Evolutionary conservation across 192 early-diverging fungal species (phyloP), one percentile per base, ranked within the genome.

Genomic region (Mortierella claussenii): DNA sequence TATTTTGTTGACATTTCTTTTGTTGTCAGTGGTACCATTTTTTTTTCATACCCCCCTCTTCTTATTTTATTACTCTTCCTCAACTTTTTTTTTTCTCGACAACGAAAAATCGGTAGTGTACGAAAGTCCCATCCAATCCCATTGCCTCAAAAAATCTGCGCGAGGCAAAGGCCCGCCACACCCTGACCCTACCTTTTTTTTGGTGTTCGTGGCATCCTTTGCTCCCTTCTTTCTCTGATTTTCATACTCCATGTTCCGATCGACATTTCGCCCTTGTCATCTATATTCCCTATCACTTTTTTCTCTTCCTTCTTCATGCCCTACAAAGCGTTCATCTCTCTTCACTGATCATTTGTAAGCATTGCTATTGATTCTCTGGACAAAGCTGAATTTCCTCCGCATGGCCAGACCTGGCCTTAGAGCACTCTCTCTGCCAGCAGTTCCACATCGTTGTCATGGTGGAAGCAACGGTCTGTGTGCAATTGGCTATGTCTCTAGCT

Each of bases 91-190:
- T 12, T 55, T 32, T n/a, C n/a, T 11, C 6, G 9, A 18, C 9
- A 47, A 21, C n/a, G 45, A 6, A 47, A 47, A 9, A n/a, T n/a
- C n/a, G n/a, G n/a, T n/a, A n/a, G n/a, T n/a, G n/a, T n/a, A n/a
- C n/a, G n/a, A n/a, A 47, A 11, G 5, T 47, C 45, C 45, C 45
- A 21, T 47, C 45, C 45, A 47, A 47, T 47, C 45, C 45, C 45
- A 47, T 47, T 20, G 45, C n/a, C n/a, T n/a, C 45, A 47, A 20
- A 11, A 8, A 47, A 47, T 47, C 37, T 40, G 8, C 37, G 7
- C 37, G 45, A 31, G 27, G 27, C 27, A 26, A 59, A 44, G 30
- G 37, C 45, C 27, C 31, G 13, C 36, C 32, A 33, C n/a, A 13
- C 21, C n/a, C n/a, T 48, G 13, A 31, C 21, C 30, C 8, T 52